Evolutionary conservation across 1,139 yeast species (phyloP).

Genomic region (Pichia sp.): DNA sequence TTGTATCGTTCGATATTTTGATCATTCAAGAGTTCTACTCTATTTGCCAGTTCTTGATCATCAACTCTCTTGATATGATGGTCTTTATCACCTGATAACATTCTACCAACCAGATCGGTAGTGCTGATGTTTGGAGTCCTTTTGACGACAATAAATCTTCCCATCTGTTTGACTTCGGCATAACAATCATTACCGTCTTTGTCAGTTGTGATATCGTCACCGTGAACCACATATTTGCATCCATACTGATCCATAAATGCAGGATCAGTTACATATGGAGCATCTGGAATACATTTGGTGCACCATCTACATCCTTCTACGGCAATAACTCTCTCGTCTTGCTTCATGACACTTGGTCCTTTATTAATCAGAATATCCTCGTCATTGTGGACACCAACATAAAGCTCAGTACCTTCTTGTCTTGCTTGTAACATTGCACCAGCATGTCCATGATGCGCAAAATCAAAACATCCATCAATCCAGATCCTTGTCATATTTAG

Average conservation of each 20-base stretch:
- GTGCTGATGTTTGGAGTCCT: constrained; percentile 92
- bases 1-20: constrained; percentile 30
- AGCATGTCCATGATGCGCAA: constrained; percentile 96
- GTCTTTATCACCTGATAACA: constrained; percentile 32
- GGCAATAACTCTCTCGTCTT: constrained; percentile 71
- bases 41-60: neutral
- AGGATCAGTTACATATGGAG: constrained; percentile 96
- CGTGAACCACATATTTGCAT: constrained; percentile 90
- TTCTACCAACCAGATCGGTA: constrained; percentile 90
- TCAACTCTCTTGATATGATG: neutral
- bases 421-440: constrained; percentile 95
- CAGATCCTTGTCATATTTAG: constrained; percentile 39
- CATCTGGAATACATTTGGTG: constrained; percentile 59
- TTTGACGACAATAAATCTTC: constrained; percentile 82
- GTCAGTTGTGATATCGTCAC: constrained; percentile 95
- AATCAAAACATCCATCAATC: constrained; percentile 98
- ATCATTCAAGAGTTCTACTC: neutral
- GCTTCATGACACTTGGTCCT: constrained; percentile 89
- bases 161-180: constrained; percentile 71
- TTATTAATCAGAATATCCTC: constrained; percentile 75
- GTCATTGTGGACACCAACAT: constrained; percentile 88
- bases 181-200: constrained; percentile 94
- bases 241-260: constrained; percentile 62
- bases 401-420: constrained; percentile 62
- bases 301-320: constrained; percentile 92